phyloP scores from a whole-genome alignment of 805 yeast genomes.

The Yarrowia yakushimensis region DNA sequence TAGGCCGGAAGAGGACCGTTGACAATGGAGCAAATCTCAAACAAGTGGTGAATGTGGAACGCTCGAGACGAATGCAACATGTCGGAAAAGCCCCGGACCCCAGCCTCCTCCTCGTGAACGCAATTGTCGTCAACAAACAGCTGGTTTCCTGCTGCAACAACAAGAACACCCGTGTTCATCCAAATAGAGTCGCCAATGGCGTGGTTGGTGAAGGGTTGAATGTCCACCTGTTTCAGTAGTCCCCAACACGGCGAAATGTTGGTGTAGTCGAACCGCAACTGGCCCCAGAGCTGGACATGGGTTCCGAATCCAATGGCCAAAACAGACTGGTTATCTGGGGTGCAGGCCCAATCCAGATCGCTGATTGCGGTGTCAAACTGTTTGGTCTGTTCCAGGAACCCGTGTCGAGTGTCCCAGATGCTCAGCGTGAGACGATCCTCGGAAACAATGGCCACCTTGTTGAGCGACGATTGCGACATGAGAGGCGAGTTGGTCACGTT shows the following conservation, averaged over 20 bases:
- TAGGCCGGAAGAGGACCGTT: conserved; percentile 89
- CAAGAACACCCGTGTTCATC: conserved; percentile 74
- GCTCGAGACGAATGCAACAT: conserved; percentile 25
- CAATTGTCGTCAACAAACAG: conserved; percentile 73
- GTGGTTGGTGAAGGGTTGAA: conserved; percentile 69
- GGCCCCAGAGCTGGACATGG: conserved; percentile 67
- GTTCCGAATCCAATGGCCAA: conserved; percentile 74
- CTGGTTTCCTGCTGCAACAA: conserved; percentile 87
- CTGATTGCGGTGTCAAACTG: conserved; percentile 42
- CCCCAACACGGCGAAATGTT: conserved; percentile 74
- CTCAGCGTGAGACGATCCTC: conserved; percentile 49
- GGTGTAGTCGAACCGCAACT: conserved; percentile 84
- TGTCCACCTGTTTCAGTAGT: conserved; percentile 67
- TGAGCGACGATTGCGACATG: conserved; percentile 59
- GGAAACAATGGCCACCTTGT: conserved; percentile 73
- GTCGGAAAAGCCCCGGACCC: conserved; percentile 45
- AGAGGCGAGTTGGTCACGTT: conserved; percentile 54
- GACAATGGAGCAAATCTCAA: conserved; percentile 68
- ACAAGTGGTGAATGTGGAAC: conserved; percentile 40
- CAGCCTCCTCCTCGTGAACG: conserved; percentile 52
- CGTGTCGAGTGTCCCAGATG: conserved; percentile 75
- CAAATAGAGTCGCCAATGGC: conserved; percentile 85
- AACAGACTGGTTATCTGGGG: conserved; percentile 61
- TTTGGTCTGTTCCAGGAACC: conserved; percentile 61
- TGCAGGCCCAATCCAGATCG: conserved; percentile 88